Percentiles rank a stretch among this genome's conserved stretches.
phyloP scores from a whole-genome alignment of 2,329 filamentous ascomycete species.

The Fusarium haematococcum region DNA sequence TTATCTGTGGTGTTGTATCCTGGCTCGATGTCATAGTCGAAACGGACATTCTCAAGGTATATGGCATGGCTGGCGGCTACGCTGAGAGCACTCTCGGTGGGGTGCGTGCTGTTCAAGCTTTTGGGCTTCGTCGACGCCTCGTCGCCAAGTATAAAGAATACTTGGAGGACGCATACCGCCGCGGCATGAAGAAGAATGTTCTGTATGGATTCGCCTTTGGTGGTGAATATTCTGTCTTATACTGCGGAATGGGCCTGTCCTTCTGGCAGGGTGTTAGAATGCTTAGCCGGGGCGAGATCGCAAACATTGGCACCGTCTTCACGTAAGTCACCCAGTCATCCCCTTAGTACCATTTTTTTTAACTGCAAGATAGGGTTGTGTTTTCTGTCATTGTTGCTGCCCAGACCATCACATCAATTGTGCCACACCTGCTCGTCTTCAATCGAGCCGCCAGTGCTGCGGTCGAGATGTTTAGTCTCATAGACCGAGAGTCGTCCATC shows the following conservation, averaged over 20 bases:
- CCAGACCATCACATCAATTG: conserved; percentile 46
- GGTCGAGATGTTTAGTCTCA: conserved; percentile 37
- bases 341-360: too few species aligned
- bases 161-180: conserved; percentile 46
- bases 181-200: neutral
- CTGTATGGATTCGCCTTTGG: neutral
- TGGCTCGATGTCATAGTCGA: conserved; percentile 32
- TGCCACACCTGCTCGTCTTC: conserved; percentile 50
- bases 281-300: conserved; percentile 49
- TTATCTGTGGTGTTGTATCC: conserved; percentile 42
- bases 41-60: conserved; percentile 45
- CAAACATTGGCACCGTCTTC: conserved; percentile 41
- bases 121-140: conserved; percentile 50
- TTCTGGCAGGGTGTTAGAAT: conserved; percentile 58
- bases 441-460: conserved; percentile 48
- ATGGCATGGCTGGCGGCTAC: conserved; percentile 46
- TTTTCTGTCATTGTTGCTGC: conserved; percentile 52
- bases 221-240: conserved; percentile 46
- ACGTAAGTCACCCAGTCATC: neutral
- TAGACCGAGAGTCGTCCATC: conserved; percentile 50
- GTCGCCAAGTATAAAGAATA: conserved; percentile 50
- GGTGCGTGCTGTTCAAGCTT: conserved; percentile 54
- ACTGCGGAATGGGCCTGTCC: conserved; percentile 51
- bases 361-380: conserved; percentile 47
- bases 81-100: conserved; percentile 49